Evolutionary conservation across 345 rosid species (phyloP).

Genomic region (Camelina laxa): DNA sequence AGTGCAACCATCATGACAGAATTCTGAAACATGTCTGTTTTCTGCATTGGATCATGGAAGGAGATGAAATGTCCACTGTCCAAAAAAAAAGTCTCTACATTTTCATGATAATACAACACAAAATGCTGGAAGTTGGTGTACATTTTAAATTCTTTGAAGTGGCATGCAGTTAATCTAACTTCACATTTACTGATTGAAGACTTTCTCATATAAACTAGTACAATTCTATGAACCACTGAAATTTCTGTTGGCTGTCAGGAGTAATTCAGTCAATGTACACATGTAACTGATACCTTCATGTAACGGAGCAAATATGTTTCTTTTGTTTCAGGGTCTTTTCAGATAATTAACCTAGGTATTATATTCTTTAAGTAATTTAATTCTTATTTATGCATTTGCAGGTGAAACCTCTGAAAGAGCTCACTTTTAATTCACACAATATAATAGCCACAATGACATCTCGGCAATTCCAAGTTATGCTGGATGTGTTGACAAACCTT

Average conservation of each 20-base stretch:
- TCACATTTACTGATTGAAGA: conserved; percentile 4
- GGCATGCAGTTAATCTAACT: background rate
- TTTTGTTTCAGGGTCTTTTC: conserved; percentile 17
- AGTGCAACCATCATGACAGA: background rate
- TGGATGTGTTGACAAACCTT: conserved; percentile 94
- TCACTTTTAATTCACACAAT: conserved; percentile 78
- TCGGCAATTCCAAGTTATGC: conserved; percentile 97
- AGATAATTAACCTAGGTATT: conserved; percentile 26
- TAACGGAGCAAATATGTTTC: background rate
- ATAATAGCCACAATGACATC: conserved; percentile 97
- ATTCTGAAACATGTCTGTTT: background rate
- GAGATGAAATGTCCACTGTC: background rate
- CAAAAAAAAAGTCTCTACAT: no score
- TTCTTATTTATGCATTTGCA: conserved; percentile 45
- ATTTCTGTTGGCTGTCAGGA: background rate
- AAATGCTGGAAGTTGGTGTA: background rate
- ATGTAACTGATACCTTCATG: background rate
- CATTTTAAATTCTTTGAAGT: background rate
- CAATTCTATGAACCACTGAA: conserved; percentile 4
- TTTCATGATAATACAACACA: background rate
- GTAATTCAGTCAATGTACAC: background rate
- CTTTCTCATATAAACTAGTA: background rate
- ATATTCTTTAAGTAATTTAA: background rate
- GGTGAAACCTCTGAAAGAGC: conserved; percentile 98
- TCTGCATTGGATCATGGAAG: background rate